These are phyloP conservation scores for Phytophthora palmivora DNA, from an alignment of 352 stramenopile genomes.

Conservation along the genomic window DNA sequence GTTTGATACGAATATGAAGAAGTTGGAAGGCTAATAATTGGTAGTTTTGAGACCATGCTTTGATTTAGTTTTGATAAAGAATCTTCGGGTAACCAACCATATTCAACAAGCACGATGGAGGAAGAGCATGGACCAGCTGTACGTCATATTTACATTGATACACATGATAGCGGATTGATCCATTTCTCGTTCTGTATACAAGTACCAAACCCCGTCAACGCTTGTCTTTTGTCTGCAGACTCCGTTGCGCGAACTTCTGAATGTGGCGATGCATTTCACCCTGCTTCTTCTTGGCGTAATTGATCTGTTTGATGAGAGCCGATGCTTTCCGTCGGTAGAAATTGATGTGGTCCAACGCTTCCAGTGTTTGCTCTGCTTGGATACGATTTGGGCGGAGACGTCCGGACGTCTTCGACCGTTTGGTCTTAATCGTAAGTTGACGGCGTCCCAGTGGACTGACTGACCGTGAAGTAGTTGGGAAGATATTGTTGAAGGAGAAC, in stretches of 20 bases:
- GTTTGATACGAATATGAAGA: no score
- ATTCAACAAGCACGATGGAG: background rate
- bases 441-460: background rate
- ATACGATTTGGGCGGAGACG: constrained; percentile 36
- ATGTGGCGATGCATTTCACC: constrained; percentile 74
- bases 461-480: constrained; percentile 23
- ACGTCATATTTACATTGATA: constrained; percentile 35
- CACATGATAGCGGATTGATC: constrained; percentile 1
- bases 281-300: constrained; percentile 63
- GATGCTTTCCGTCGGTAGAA: constrained; percentile 72
- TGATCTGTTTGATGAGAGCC: constrained; percentile 75
- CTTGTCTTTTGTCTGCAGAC: constrained; percentile 43
- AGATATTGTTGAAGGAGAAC: constrained; percentile 52
- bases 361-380: constrained; percentile 61
- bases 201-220: constrained; percentile 11
- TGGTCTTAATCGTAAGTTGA: constrained; percentile 13
- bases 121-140: constrained; percentile 8
- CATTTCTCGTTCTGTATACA: background rate
- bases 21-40: constrained; percentile 61
- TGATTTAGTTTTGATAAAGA: constrained; percentile 1
- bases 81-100: background rate
- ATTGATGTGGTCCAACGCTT: constrained; percentile 61
- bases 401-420: constrained; percentile 9
- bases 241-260: constrained; percentile 64
- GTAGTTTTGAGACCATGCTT: background rate